Evolutionary conservation across 2,329 filamentous ascomycete species (phyloP).

Genomic region (Chaetomium sp.): DNA sequence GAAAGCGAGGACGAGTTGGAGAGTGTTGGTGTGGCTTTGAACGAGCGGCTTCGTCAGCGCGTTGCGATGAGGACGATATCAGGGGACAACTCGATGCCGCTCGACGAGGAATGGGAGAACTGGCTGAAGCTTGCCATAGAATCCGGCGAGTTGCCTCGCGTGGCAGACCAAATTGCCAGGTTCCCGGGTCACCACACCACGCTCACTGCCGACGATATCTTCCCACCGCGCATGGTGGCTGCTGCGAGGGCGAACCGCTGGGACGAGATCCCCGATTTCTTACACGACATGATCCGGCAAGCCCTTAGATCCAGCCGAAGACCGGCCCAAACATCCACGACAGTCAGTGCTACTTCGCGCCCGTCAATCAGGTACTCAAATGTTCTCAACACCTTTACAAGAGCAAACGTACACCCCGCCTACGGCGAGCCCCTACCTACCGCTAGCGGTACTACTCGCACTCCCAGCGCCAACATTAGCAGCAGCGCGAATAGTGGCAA

Average conservation of each 20-base stretch:
- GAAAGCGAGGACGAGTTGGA: slow-evolving; percentile 49
- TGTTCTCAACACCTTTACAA: slow-evolving; percentile 8
- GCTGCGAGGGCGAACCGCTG: slow-evolving; percentile 52
- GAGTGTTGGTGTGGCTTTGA: slow-evolving; percentile 56
- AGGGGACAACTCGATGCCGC: slow-evolving; percentile 49
- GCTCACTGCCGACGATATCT: slow-evolving; percentile 29
- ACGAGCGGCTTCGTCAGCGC: slow-evolving; percentile 58
- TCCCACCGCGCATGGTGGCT: slow-evolving; percentile 47
- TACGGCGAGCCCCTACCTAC: not conserved
- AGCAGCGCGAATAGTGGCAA: too few relatives aligned
- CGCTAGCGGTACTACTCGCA: too few relatives aligned
- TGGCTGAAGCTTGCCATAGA: slow-evolving; percentile 67
- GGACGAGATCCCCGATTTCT: slow-evolving; percentile 50
- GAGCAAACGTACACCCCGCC: slow-evolving; percentile 9
- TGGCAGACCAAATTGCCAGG: slow-evolving; percentile 38
- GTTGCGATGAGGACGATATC: slow-evolving; percentile 54
- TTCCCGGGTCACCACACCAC: slow-evolving; percentile 31
- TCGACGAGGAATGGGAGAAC: slow-evolving; percentile 69
- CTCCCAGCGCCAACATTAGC: too few relatives aligned
- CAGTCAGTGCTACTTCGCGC: slow-evolving; percentile 5
- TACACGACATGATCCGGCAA: slow-evolving; percentile 47
- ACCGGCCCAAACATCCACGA: slow-evolving; percentile 6
- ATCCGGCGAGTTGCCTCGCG: slow-evolving; percentile 47
- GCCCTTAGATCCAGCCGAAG: slow-evolving; percentile 36
- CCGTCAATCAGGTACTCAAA: slow-evolving; percentile 13